A percentile compares a stretch with the other conserved stretches of the same genome.
Conservation (phyloP, 2,329 filamentous ascomycete species). For the Tympanopsis confertula region DNA sequence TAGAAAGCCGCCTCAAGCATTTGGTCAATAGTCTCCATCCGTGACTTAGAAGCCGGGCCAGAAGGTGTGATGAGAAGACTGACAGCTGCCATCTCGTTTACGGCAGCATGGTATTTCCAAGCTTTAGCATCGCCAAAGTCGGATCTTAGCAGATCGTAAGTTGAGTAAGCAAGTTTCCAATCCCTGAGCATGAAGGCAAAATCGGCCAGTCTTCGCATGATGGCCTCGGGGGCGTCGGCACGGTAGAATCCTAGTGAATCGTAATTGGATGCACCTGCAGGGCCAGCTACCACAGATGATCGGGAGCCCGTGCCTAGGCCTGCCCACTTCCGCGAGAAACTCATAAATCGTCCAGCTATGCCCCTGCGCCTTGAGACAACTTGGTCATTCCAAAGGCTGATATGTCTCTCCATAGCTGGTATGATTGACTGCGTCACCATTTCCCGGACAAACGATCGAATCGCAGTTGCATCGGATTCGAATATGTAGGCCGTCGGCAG, state of each 20-base stretch:
- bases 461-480: conserved; percentile 80
- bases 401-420: conserved; percentile 87
- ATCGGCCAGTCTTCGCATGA: conserved; percentile 86
- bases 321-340: conserved; percentile 79
- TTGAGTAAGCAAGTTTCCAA: conserved; percentile 83
- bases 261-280: conserved; percentile 55
- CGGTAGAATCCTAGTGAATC: conserved; percentile 72
- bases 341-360: conserved; percentile 86
- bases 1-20: conserved; percentile 86
- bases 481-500: conserved; percentile 71
- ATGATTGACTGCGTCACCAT: conserved; percentile 91
- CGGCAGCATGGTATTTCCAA: conserved; percentile 87
- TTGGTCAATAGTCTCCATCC: conserved; percentile 70
- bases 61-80: conserved; percentile 70
- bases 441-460: conserved; percentile 82
- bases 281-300: conserved; percentile 39
- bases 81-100: conserved; percentile 88
- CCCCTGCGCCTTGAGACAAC: conserved; percentile 83
- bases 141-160: conserved; percentile 76
- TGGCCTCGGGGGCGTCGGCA: conserved; percentile 73
- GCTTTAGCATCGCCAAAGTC: conserved; percentile 95
- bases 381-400: conserved; percentile 93
- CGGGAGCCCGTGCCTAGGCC: conserved; percentile 63
- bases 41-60: conserved; percentile 59
- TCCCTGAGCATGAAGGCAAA: conserved; percentile 95